Percentiles rank a stretch among this genome's conserved stretches.
Evolutionary conservation across 2,329 filamentous ascomycete species (phyloP).

Genomic region (Trichophyton schoenleinii): DNA sequence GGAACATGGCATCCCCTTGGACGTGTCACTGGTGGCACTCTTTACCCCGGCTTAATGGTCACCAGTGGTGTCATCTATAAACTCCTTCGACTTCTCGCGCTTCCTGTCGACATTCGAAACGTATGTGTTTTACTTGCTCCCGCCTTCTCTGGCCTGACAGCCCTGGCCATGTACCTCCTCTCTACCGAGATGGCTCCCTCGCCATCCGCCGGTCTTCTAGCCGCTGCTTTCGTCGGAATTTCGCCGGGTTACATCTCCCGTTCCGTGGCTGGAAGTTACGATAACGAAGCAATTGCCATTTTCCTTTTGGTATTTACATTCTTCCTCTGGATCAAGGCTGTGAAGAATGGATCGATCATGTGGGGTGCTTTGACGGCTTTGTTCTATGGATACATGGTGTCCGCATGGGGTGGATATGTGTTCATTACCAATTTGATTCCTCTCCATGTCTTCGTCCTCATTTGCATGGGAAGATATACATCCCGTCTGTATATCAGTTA

Average conservation of each 20-base stretch:
- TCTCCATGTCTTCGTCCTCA: constrained; percentile 81
- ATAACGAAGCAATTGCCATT: constrained; percentile 98
- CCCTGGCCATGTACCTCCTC: constrained; percentile 83
- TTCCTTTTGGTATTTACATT: constrained; percentile 98
- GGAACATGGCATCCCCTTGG: constrained; percentile 97
- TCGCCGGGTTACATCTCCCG: constrained; percentile 94
- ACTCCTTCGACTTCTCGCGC: constrained; percentile 68
- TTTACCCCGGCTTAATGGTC: constrained; percentile 97
- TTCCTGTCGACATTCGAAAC: constrained; percentile 97
- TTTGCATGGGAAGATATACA: constrained; percentile 95
- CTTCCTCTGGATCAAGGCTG: constrained; percentile 96
- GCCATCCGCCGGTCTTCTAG: constrained; percentile 84
- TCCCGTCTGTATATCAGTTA: constrained; percentile 90
- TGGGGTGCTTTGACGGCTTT: constrained; percentile 91
- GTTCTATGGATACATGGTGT: constrained; percentile 99
- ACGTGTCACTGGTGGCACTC: constrained; percentile 94
- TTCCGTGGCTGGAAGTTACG: constrained; percentile 95
- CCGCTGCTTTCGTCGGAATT: constrained; percentile 94
- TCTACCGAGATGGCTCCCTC: constrained; percentile 97
- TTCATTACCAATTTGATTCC: constrained; percentile 98
- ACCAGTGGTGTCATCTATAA: constrained; percentile 97
- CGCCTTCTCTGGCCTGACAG: constrained; percentile 85
- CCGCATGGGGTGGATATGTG: constrained; percentile 97
- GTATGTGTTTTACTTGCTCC: constrained; percentile 95
- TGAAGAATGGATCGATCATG: constrained; percentile 91